phyloP scores from a whole-genome alignment of 1,284 basidiomycete genomes.

The Ganoderma meredithae region DNA sequence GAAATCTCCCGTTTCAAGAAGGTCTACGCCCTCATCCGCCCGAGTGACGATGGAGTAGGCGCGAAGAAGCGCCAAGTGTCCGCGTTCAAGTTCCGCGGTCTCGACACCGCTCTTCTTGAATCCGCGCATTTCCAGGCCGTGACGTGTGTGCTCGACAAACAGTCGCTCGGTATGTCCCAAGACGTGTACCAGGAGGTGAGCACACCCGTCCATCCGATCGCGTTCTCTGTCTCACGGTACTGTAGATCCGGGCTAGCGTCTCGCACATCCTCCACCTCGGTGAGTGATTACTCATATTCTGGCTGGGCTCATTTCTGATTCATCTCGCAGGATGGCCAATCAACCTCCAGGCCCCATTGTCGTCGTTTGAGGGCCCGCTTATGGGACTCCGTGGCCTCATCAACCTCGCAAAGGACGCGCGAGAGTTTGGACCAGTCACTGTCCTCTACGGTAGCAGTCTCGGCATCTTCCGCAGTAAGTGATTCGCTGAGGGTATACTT shows the following conservation, averaged over 20 bases:
- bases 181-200: background rate
- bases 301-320: background rate
- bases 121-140: background rate
- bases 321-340: background rate
- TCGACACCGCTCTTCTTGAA: background rate
- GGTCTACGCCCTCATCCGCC: background rate
- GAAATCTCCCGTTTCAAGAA: background rate
- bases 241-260: background rate
- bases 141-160: background rate
- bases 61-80: background rate
- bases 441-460: slow-evolving; percentile 40
- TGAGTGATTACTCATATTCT: background rate
- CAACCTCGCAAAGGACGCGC: slow-evolving; percentile 37
- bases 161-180: background rate
- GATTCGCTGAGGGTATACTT: background rate
- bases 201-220: too few relatives aligned
- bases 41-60: background rate
- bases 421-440: slow-evolving; percentile 30
- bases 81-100: background rate
- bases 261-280: slow-evolving; percentile 2
- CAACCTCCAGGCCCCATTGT: slow-evolving; percentile 2
- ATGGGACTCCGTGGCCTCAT: slow-evolving; percentile 36
- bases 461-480: slow-evolving; percentile 37
- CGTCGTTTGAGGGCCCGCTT: slow-evolving; percentile 24
- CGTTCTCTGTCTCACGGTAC: background rate